phyloP scores from a whole-genome alignment of 106 monocot species.

The Xerophyta viscosa region DNA sequence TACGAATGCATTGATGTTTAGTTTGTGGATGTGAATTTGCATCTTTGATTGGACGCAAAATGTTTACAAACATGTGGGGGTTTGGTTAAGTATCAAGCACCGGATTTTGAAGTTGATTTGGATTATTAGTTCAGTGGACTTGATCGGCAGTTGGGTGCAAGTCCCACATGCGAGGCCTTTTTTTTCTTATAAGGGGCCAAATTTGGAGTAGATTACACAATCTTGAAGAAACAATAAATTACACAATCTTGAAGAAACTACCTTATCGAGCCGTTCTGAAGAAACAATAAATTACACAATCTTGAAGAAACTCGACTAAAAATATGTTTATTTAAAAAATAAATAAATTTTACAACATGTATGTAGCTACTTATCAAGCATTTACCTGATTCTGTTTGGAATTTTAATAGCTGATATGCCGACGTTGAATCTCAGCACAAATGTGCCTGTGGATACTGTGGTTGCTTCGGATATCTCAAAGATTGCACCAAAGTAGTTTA shows the following conservation, averaged over 20 bases:
- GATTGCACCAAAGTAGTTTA: conserved; percentile 58
- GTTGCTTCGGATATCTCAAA: conserved; percentile 81
- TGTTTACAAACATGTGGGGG: conserved; percentile 33
- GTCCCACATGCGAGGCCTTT: too few relatives aligned
- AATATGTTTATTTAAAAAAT: too few relatives aligned
- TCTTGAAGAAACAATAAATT: too few relatives aligned
- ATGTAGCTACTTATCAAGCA: too few relatives aligned
- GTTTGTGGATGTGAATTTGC: conserved; percentile 86
- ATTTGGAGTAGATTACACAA: too few relatives aligned
- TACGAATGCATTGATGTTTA: conserved; percentile 58
- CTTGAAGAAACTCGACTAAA: too few relatives aligned
- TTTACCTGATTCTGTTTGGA: too few relatives aligned
- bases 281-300: too few relatives aligned
- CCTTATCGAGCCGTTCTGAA: too few relatives aligned
- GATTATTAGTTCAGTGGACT: conserved; percentile 48
- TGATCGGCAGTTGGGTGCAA: conserved; percentile 56
- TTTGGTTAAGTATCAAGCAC: conserved; percentile 45
- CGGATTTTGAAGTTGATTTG: conserved; percentile 9
- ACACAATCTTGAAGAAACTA: too few relatives aligned
- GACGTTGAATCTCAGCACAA: conserved; percentile 67
- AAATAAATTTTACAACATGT: too few relatives aligned
- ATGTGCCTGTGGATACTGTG: conserved; percentile 80
- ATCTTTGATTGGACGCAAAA: conserved; percentile 78
- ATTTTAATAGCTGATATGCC: conserved; percentile 57
- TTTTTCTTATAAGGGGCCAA: too few relatives aligned